A percentile compares a stretch with the other conserved stretches of the same genome.
Conservation (phyloP, 2,329 filamentous ascomycete genomes). For the Epichloe brachyelytri region DNA sequence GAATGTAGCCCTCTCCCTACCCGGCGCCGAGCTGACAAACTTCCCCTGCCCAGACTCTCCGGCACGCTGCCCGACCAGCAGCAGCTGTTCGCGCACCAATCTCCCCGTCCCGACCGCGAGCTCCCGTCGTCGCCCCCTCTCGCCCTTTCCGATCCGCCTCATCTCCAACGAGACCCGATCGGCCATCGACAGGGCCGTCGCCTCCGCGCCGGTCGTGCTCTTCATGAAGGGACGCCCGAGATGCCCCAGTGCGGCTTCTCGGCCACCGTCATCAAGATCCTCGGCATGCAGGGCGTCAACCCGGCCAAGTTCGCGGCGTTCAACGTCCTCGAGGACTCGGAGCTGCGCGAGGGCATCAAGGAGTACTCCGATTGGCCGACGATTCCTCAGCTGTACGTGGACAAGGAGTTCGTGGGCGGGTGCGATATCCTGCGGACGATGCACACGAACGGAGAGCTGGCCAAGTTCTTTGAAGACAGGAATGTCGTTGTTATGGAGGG, state of each 20-base stretch:
- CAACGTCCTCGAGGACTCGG: slow-evolving; percentile 87
- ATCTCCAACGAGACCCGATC: slow-evolving; percentile 68
- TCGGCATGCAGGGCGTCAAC: slow-evolving; percentile 89
- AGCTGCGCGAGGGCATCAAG: slow-evolving; percentile 85
- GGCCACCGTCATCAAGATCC: slow-evolving; percentile 83
- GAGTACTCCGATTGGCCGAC: slow-evolving; percentile 99
- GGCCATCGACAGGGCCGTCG: slow-evolving; percentile 84
- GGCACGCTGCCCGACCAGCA: slow-evolving; percentile 23
- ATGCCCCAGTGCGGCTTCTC: slow-evolving; percentile 96
- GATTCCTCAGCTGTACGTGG: slow-evolving; percentile 90
- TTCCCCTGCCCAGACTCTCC: slow-evolving; percentile 19
- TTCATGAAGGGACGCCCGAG: slow-evolving; percentile 99
- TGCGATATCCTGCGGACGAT: slow-evolving; percentile 94
- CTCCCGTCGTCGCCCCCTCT: slow-evolving; percentile 7
- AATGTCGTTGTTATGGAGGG: slow-evolving; percentile 53
- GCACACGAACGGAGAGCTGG: slow-evolving; percentile 91
- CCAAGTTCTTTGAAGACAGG: slow-evolving; percentile 86
- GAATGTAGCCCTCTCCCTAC: too few species aligned
- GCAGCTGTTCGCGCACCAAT: slow-evolving; percentile 1
- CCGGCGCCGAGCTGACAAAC: neutral
- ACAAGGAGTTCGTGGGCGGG: slow-evolving; percentile 94
- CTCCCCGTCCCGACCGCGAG: slow-evolving; percentile 10
- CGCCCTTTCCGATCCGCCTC: slow-evolving; percentile 42
- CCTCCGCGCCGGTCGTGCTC: slow-evolving; percentile 79
- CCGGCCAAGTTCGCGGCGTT: slow-evolving; percentile 95